Base-by-base conservation (phyloP, 2,329 filamentous ascomycete genomes). In the Diplodia mutila region DNA sequence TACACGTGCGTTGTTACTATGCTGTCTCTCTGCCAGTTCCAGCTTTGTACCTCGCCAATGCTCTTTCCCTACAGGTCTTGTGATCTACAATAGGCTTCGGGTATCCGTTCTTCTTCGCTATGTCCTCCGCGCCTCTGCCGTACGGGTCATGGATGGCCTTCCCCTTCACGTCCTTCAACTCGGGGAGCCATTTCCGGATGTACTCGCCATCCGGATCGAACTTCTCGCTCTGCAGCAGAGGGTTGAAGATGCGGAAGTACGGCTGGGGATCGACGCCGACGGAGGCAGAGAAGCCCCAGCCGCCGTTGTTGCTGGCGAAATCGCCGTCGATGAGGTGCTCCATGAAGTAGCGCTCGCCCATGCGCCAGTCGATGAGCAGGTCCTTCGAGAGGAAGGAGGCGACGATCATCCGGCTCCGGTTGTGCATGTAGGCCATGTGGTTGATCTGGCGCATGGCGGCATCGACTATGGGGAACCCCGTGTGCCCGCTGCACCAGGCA, bases 201-300 rank as follows among this genome's bases (percentile, higher is more conserved):
- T 94, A 97, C 18, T 88, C 87, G 0, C 93, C 94, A 0, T 90
- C 83, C 0, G 85, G 82, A 75, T 97, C 93, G 72, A 96, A 97
- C 78, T 91, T 94, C 83, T 95, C 91, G 72, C 90, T 92, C 81
- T 97, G 93, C 21, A 92, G 80, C 53, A 93, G 76, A 0, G 93
- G 93, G 73, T 96, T 97, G 80, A 97, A 97, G 63, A 97, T 91
- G 7, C 93, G 86, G 70, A 97, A 97, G 76, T 96, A 97, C 0
- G 93, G 93, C 78, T 97, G 91, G 1, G 92, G 91, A 77, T 96
- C 92, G 7, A 93, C 91, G 1, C 92, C 91, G 0, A 89, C 89
- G 21, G 85, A 87, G 4, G 90, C 88, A 27, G 84, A 79, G 71
- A 89, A 90, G 0, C 87, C 89, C 88, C 88, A 90, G 0, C 88